phyloP scores from a whole-genome alignment of 257 asterid species.

The Craterostigma plantagineum region DNA sequence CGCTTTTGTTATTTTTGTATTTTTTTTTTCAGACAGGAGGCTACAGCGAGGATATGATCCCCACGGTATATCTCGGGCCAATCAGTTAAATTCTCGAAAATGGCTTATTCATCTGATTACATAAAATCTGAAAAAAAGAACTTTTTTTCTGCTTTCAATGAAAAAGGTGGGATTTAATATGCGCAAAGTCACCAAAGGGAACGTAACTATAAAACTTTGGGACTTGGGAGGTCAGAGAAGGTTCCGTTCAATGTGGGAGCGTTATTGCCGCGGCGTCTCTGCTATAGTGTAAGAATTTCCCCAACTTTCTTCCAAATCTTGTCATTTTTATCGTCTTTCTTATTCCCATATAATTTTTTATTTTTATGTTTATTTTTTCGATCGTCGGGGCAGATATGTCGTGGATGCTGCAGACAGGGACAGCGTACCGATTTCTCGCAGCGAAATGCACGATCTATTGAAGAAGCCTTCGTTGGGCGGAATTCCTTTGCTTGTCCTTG shows the following conservation, averaged over 20 bases:
- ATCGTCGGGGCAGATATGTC: constrained; percentile 38
- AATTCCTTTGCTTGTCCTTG: constrained; percentile 73
- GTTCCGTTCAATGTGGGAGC: constrained; percentile 95
- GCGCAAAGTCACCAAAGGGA: constrained; percentile 96
- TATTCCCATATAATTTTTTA: neutral
- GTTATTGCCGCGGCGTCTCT: constrained; percentile 89
- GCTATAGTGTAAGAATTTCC: constrained; percentile 64
- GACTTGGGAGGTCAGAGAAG: constrained; percentile 94
- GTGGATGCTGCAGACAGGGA: constrained; percentile 95
- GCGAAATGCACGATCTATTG: constrained; percentile 61
- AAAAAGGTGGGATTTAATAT: constrained; percentile 90
- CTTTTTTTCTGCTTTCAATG: neutral
- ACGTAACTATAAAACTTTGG: constrained; percentile 89
- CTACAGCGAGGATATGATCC: constrained; percentile 89
- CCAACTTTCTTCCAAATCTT: too few relatives aligned
- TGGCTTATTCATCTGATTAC: too few relatives aligned
- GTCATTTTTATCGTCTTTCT: constrained; percentile 4
- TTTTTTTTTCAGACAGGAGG: constrained; percentile 57
- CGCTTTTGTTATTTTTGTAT: too few relatives aligned
- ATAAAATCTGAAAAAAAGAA: too few relatives aligned
- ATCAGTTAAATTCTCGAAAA: neutral
- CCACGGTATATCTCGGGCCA: constrained; percentile 28
- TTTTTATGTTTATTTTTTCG: too few relatives aligned
- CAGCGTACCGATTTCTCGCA: constrained; percentile 63
- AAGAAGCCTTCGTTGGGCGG: constrained; percentile 54